Percentiles rank a stretch among this genome's conserved stretches.
Evolutionary conservation across 2,329 filamentous ascomycete genomes (phyloP).

Genomic region (Verticillium tricorpus): DNA sequence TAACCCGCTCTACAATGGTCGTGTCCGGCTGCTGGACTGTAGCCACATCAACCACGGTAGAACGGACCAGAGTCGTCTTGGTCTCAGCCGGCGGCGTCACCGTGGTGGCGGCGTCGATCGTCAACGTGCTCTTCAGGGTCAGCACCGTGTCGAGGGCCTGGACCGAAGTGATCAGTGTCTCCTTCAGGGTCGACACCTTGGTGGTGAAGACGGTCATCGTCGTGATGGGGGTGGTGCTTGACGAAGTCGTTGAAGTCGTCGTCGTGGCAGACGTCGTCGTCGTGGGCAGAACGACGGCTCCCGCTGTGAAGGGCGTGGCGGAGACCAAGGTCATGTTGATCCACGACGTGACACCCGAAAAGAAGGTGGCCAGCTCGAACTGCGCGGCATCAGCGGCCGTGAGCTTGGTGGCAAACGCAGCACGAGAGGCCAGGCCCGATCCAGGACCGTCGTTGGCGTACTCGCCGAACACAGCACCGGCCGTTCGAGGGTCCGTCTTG

Average conservation of each 20-base stretch:
- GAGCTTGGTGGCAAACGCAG: conserved; percentile 25
- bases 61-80: background rate
- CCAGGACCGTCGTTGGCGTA: conserved; percentile 44
- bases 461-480: conserved; percentile 41
- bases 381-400: conserved; percentile 27
- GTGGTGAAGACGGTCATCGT: conserved; percentile 12
- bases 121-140: conserved; percentile 1
- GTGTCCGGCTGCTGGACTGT: conserved; percentile 9
- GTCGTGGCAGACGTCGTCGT: conserved; percentile 19
- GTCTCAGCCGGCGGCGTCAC: background rate
- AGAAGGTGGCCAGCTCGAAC: conserved; percentile 35
- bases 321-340: conserved; percentile 34
- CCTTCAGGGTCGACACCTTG: conserved; percentile 16
- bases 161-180: conserved; percentile 10
- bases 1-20: conserved; percentile 20
- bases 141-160: conserved; percentile 5
- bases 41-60: background rate
- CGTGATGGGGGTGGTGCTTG: background rate
- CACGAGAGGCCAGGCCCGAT: conserved; percentile 35
- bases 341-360: conserved; percentile 28
- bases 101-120: conserved; percentile 8
- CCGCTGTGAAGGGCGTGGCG: conserved; percentile 29
- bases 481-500: conserved; percentile 32
- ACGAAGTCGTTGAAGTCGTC: conserved; percentile 14
- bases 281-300: conserved; percentile 2